These are phyloP conservation scores for Scutellaria galericulata DNA, from an alignment of 257 asterid species.

Conservation along the genomic window DNA sequence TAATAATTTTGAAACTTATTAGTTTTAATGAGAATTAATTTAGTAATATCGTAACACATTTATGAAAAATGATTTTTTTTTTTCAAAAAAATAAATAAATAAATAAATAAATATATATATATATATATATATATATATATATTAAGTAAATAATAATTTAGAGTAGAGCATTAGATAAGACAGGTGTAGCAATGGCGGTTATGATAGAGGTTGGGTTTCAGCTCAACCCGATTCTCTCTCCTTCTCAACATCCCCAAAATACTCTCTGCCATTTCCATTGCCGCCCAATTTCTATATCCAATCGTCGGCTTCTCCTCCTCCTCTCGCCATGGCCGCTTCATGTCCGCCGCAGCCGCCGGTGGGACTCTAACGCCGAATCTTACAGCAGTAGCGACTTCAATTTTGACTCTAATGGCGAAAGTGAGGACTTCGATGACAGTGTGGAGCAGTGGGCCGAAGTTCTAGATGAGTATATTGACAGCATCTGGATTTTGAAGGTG, in stretches of 20 bases:
- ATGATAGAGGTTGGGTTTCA: slow-evolving; percentile 34
- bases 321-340: slow-evolving; percentile 35
- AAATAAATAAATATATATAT: too few relatives aligned
- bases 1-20: too few relatives aligned
- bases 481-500: slow-evolving; percentile 91
- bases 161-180: slow-evolving; percentile 31
- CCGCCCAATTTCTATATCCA: slow-evolving; percentile 29
- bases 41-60: too few relatives aligned
- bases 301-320: slow-evolving; percentile 32
- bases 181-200: slow-evolving; percentile 33
- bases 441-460: slow-evolving; percentile 55
- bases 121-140: too few relatives aligned
- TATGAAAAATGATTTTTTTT: too few relatives aligned
- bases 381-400: slow-evolving; percentile 38
- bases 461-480: slow-evolving; percentile 67
- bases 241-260: slow-evolving; percentile 11
- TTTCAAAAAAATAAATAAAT: too few relatives aligned
- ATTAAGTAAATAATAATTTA: too few relatives aligned
- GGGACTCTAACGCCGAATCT: slow-evolving; percentile 74
- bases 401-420: slow-evolving; percentile 37
- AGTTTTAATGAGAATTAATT: too few relatives aligned
- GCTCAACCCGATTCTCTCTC: slow-evolving; percentile 26
- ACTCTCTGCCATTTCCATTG: slow-evolving; percentile 19
- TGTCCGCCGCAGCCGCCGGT: slow-evolving; percentile 50
- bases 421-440: slow-evolving; percentile 36